Evolutionary conservation across 148 eudicot species (phyloP), one percentile per base, ranked within the genome.

Genomic region (Rhododendron ferrugineum): DNA sequence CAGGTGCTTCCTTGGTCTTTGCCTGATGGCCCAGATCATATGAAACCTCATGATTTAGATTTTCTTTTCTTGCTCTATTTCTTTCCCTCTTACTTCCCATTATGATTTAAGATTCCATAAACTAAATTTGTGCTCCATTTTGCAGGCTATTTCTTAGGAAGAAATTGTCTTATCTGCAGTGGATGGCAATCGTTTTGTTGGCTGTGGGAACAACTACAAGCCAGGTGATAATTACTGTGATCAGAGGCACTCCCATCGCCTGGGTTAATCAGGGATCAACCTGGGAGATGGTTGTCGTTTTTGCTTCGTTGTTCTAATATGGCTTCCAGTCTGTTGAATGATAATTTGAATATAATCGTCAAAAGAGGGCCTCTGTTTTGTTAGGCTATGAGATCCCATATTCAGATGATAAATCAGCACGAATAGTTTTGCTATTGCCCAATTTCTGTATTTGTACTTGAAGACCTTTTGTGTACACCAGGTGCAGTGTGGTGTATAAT

Each of bases 121-220:
- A 80, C 47, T 36, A 26, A 58, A 5, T 40, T 23, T 18, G 20
- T 74, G 50, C 40, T 79, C 68, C 42, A 30, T 60, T 79, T 47
- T 86, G 34, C 84, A 93, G 99, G 94, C 87, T 97, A 86, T 97
- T 97, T 86, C 87, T 97, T 86, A 90, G 87, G 90, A 94, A 89
- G 93, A 95, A 92, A 90, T 92, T 97, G 28, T 92, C 98, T 78
- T 93, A 91, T 88, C 88, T 95, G 94, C 98, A 95, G 90, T 97
- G 99, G 99, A 92, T 95, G 96, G 99, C 96, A 37, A 88, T 97
- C 83, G 49, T 95, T 81, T 88, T 97, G 79, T 87, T 97, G 93
- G 98, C 99, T 85, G 87, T 97, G 80, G 99, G 99, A 80, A 97
- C 98, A 70, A 95, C 99, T 60, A 95, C 98, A 81, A 97, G 99